phyloP scores from a whole-genome alignment of 1,284 basidiomycete species.

The Ceratobasidium sp. region DNA sequence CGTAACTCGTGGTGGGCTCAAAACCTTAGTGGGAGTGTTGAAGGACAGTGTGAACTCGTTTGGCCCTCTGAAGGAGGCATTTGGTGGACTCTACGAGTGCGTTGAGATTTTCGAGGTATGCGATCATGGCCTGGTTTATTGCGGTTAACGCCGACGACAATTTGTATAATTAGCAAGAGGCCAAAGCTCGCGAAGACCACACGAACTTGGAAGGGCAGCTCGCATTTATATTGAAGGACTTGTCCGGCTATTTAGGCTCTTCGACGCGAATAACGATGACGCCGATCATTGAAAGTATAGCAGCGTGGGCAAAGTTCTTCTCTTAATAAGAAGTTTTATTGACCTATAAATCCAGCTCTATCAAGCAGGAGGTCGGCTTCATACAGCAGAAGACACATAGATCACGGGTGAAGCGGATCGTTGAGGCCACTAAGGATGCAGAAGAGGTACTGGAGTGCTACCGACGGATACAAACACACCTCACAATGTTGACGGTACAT shows the following conservation, averaged over 20 bases:
- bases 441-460: background rate
- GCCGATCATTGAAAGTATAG: background rate
- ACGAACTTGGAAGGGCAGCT: background rate
- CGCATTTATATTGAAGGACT: background rate
- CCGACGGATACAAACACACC: background rate
- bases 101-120: slow-evolving; percentile 14
- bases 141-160: background rate
- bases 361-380: background rate
- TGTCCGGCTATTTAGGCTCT: background rate
- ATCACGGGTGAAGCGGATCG: too few species aligned
- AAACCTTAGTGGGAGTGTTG: background rate
- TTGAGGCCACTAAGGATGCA: background rate
- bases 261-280: background rate
- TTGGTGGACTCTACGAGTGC: background rate
- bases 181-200: background rate
- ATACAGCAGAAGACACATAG: background rate
- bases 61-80: background rate
- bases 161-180: background rate
- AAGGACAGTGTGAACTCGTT: background rate
- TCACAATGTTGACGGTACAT: background rate
- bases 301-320: background rate
- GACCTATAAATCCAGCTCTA: background rate
- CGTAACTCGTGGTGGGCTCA: background rate
- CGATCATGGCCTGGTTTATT: background rate
- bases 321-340: background rate